Conservation (phyloP, 169 alveolate species). For the Eimeria tenella region DNA sequence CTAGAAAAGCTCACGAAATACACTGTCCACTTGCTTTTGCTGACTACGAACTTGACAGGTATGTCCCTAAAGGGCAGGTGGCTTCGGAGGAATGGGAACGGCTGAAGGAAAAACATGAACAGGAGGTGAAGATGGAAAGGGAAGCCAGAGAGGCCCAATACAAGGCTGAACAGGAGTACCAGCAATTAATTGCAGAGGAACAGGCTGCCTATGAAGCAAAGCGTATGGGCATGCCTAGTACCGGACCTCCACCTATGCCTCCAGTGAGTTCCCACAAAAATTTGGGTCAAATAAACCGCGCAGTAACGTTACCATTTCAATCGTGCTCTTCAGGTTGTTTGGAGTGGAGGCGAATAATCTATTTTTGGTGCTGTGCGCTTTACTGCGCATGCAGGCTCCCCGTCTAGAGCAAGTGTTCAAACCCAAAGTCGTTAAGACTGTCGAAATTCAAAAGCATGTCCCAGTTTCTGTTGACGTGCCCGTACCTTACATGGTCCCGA, state of each 20-base stretch:
- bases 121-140: constrained; percentile 72
- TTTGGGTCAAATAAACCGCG: not conserved
- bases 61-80: constrained; percentile 83
- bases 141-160: constrained; percentile 71
- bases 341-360: no score
- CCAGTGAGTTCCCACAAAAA: constrained; percentile 13
- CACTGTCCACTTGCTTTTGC: not conserved
- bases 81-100: constrained; percentile 81
- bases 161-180: constrained; percentile 74
- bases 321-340: no score
- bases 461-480: constrained; percentile 91
- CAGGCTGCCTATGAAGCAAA: constrained; percentile 66
- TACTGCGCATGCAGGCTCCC: constrained; percentile 26
- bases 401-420: constrained; percentile 86
- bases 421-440: constrained; percentile 85
- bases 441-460: constrained; percentile 87
- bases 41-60: constrained; percentile 75
- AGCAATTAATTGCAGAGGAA: constrained; percentile 73
- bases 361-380: no score
- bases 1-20: not conserved
- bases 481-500: constrained; percentile 92
- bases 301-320: no score
- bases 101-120: constrained; percentile 71
- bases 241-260: constrained; percentile 39
- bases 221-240: constrained; percentile 62